phyloP scores from a whole-genome alignment of 116 monocot species.

The Trichopus zeylanicus region DNA sequence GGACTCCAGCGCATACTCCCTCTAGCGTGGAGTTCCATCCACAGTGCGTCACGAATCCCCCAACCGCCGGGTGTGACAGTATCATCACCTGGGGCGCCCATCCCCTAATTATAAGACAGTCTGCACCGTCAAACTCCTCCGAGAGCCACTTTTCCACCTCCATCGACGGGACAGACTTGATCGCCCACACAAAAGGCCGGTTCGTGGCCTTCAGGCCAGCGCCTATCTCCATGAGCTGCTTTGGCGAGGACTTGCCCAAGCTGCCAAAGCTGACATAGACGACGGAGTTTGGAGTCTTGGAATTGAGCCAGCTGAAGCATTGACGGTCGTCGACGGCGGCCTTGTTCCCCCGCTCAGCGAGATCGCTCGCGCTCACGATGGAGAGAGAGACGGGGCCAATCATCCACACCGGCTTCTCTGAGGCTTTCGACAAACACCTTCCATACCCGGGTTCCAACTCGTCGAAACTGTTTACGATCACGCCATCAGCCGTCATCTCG shows the following conservation, averaged over 20 bases:
- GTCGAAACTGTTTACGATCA: slow-evolving; percentile 30
- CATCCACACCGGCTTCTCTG: slow-evolving; percentile 16
- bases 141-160: slow-evolving; percentile 11
- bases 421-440: neutral
- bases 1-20: slow-evolving; percentile 7
- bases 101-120: neutral
- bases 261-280: slow-evolving; percentile 15
- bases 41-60: slow-evolving; percentile 11
- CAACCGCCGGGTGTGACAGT: slow-evolving; percentile 9
- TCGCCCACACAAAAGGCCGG: slow-evolving; percentile 9
- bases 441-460: slow-evolving; percentile 26
- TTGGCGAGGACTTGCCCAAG: neutral
- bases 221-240: slow-evolving; percentile 9
- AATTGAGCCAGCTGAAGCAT: slow-evolving; percentile 24
- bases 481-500: slow-evolving; percentile 11
- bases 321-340: neutral
- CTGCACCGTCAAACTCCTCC: neutral
- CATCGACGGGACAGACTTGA: neutral
- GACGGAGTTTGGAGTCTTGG: slow-evolving; percentile 9
- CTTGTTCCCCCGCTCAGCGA: slow-evolving; percentile 10
- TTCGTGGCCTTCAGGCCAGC: neutral
- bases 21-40: slow-evolving; percentile 24
- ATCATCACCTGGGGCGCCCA: slow-evolving; percentile 16
- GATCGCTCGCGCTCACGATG: neutral
- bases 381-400: slow-evolving; percentile 23